Evolutionary conservation across 2,329 filamentous ascomycete genomes (phyloP), one percentile per base, ranked within the genome.

Genomic region (Hymenoscyphus fraxineus): DNA sequence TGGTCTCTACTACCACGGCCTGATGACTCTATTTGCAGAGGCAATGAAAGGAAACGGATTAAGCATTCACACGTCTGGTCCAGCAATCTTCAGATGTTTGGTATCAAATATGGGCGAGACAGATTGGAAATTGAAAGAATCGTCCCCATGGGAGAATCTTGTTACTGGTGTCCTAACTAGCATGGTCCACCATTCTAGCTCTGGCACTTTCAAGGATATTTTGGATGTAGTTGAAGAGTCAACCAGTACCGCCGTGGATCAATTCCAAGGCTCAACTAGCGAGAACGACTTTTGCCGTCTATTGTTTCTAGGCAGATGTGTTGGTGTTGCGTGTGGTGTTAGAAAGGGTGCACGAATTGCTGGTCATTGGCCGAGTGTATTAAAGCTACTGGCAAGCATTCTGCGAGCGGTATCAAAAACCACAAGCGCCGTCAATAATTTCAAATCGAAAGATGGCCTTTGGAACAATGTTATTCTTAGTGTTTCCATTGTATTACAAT

Each of bases 1-100:
- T 66, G 80, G 81, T 13, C 82, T 92, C 15, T 97, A 97, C 75
- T 89, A 90, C 67, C 88, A 96, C 74, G 95, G 94, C 63, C 77
- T 97, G 57, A 97, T 97, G 92, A 91, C 87, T 19, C 88, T 98
- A 82, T 92, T 97, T 73, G 88, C 92, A 3, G 94, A 98, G 76
- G 88, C 93, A 9, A 83, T 86, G 70, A 89, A 89, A 76, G 84
- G 86, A 16, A 82, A 86, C 15, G 85, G 86, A 2, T 72, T 82
- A 59, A 82, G 80, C 1, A 77, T 89, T 58, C 86, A 89, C 71
- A 88, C 87, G 1, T 83, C 82, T 15, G 86, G 83, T 1, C 76
- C 83, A 2, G 79, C 82, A 7, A 80, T 88, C 15, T 79, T 87
- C 61, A 77, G 78, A 44, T 76, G 80, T 1, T 77, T 90, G 5